Evolutionary conservation across 1,284 basidiomycete species (phyloP), one percentile per base, ranked within the genome.

Genomic region (Binderoboletus segoi): DNA sequence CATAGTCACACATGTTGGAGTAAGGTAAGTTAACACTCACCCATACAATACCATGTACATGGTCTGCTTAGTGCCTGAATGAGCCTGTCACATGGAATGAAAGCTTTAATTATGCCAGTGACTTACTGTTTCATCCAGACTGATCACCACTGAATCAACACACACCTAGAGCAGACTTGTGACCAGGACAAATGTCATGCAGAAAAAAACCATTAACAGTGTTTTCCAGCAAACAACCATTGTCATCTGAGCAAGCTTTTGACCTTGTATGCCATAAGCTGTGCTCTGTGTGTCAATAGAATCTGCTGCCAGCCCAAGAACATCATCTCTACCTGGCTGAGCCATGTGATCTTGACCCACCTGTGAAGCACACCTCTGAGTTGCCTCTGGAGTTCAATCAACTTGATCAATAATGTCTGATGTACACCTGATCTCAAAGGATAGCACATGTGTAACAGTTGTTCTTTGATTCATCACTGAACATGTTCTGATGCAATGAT

Each of bases 31-130:
- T 7, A 26, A 20, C 11, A 68, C 74, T 61, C 53, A 86, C 82
- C 90, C 86, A 73, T 94, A 96, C 52, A 96, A 68, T 10, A 96
- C 89, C 12, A 93, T 90, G 83, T 93, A 96, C 93, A 96, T 96
- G 2, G 91, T 79, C 87, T 89, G 61, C 15, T 37, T 35, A 37
- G 15, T 51, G 10, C 32, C 4, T 48, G 13, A 47, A 46, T 52
- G 30, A n/a, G 40, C 28, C 20, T 18, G 20, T 0, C 23, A 28
- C 12, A 12, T 12, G 12, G 12, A 16, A 35, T 10, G 33, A 15
- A 18, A 18, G 38, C 0, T 5, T 16, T 16, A 1, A 30, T 45
- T 18, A 41, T n/a, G 47, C n/a, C 10, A 3, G 10, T 43, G 11
- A 72, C 85, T 62, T 54, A 90, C 89, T 44, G 94, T 94, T 0